Conservation (phyloP, 441 rosid species). For the Brassica hybrid region DNA sequence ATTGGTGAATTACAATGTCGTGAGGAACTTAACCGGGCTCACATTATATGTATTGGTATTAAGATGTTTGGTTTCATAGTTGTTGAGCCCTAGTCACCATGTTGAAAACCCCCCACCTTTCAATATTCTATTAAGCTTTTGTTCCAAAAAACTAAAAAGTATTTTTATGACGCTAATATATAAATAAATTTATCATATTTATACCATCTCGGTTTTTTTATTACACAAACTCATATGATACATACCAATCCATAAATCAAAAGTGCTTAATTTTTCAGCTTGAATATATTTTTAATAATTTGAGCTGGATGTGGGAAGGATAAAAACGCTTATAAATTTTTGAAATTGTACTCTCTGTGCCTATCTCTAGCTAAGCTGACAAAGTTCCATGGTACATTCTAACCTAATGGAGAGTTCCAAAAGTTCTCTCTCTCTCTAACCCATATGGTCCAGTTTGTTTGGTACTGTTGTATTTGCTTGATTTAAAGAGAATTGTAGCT, state of each 20-base stretch:
- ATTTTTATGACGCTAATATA: slow-evolving; percentile 18
- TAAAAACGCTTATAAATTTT: slow-evolving; percentile 8
- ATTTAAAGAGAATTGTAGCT: slow-evolving; percentile 1
- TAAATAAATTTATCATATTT: neutral
- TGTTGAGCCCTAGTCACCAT: slow-evolving; percentile 24
- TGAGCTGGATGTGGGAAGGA: slow-evolving; percentile 12
- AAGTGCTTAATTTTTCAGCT: neutral
- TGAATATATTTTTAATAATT: neutral
- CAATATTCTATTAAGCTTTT: neutral
- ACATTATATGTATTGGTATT: no score
- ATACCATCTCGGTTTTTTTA: neutral
- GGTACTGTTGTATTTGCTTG: neutral
- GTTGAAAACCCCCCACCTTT: neutral
- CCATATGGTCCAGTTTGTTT: slow-evolving; percentile 12
- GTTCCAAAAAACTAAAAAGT: neutral
- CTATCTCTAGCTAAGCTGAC: slow-evolving; percentile 42
- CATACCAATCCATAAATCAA: slow-evolving; percentile 13
- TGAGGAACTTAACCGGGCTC: slow-evolving; percentile 19
- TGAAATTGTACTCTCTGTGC: slow-evolving; percentile 31
- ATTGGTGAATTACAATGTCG: slow-evolving; percentile 21
- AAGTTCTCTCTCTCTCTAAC: slow-evolving; percentile 7
- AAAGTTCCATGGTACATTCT: slow-evolving; percentile 42
- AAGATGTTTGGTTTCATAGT: slow-evolving; percentile 21
- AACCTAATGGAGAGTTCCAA: slow-evolving; percentile 30
- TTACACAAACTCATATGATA: neutral